Conservation (phyloP, 208 protist genomes). For the Trypanosoma conorhini region DNA sequence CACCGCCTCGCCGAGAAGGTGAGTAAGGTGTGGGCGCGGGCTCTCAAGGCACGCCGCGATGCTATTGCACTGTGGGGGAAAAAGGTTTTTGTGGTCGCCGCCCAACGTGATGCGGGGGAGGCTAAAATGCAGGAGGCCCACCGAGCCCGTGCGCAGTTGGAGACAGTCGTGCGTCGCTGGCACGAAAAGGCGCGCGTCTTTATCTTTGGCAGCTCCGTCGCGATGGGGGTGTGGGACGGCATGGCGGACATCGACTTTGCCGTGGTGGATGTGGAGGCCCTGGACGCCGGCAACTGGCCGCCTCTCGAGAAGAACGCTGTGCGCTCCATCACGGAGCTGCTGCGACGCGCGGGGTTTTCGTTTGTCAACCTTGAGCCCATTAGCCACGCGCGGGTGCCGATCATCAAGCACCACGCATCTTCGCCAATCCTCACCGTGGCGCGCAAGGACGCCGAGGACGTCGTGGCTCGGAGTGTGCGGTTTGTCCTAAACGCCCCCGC, state of each 20-base stretch:
- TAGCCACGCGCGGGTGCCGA: conserved; percentile 83
- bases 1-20: conserved; percentile 48
- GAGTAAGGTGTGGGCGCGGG: conserved; percentile 43
- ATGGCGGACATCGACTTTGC: conserved; percentile 90
- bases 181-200: conserved; percentile 71
- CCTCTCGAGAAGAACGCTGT: conserved; percentile 82
- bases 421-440: conserved; percentile 49
- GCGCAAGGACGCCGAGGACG: conserved; percentile 55
- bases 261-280: conserved; percentile 74
- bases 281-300: conserved; percentile 70
- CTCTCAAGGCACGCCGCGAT: conserved; percentile 33
- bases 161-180: conserved; percentile 79
- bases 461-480: conserved; percentile 74
- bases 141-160: conserved; percentile 76
- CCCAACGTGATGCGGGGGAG: conserved; percentile 73
- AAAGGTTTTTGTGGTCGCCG: conserved; percentile 55
- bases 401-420: conserved; percentile 91
- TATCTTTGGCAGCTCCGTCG: conserved; percentile 85
- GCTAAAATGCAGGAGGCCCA: conserved; percentile 80
- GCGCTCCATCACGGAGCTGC: conserved; percentile 80
- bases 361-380: conserved; percentile 86
- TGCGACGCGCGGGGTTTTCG: conserved; percentile 82
- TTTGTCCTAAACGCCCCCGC: conserved; percentile 58
- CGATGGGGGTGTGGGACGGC: conserved; percentile 87
- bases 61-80: conserved; percentile 45